These are phyloP conservation scores for Pyricularia grisea DNA, from an alignment of 2,329 filamentous ascomycete genomes.

Conservation along the genomic window DNA sequence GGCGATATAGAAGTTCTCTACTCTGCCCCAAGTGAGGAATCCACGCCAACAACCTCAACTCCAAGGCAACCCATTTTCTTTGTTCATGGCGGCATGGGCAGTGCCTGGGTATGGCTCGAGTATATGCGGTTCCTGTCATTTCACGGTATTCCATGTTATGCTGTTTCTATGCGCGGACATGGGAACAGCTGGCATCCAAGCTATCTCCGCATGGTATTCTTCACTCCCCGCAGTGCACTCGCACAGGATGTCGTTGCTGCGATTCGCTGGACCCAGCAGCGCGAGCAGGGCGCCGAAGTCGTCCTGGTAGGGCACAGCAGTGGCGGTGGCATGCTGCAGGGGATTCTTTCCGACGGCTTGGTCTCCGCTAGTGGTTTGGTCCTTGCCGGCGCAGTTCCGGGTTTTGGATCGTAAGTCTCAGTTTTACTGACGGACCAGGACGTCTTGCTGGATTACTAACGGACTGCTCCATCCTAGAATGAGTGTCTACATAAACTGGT, in stretches of 20 bases:
- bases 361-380: slow-evolving; percentile 32
- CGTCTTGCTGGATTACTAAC: not conserved
- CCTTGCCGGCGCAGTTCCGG: slow-evolving; percentile 36
- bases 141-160: slow-evolving; percentile 37
- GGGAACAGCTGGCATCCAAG: slow-evolving; percentile 41
- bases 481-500: slow-evolving; percentile 36
- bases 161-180: slow-evolving; percentile 41
- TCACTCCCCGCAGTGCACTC: slow-evolving; percentile 30
- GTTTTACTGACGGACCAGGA: not conserved
- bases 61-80: slow-evolving; percentile 33
- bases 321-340: slow-evolving; percentile 40
- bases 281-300: slow-evolving; percentile 22
- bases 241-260: slow-evolving; percentile 31
- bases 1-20: slow-evolving; percentile 40
- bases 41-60: not conserved
- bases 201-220: slow-evolving; percentile 37
- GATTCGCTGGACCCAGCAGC: not conserved
- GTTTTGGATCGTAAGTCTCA: slow-evolving; percentile 35
- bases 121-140: slow-evolving; percentile 39
- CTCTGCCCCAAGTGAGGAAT: slow-evolving; percentile 21
- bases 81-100: slow-evolving; percentile 44
- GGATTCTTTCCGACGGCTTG: slow-evolving; percentile 29
- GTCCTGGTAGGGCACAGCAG: slow-evolving; percentile 41
- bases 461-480: slow-evolving; percentile 11
- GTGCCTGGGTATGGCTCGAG: slow-evolving; percentile 40